Percentiles rank a stretch among this genome's conserved stretches.
Evolutionary conservation across 139 green algal genomes (phyloP).

Genomic region (Closterium sp.): DNA sequence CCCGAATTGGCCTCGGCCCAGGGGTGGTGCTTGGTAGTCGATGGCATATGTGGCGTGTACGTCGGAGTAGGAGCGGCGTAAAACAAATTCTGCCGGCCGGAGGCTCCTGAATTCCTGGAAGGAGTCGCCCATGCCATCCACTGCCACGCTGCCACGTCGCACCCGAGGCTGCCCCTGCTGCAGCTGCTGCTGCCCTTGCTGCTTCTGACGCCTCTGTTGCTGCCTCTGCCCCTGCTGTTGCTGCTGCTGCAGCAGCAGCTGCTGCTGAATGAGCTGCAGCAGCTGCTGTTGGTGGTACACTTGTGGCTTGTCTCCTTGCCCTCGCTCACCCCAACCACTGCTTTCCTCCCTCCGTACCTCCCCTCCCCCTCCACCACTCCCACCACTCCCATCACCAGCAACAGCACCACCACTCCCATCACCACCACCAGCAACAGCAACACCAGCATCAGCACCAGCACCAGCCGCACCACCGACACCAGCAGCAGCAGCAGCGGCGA

Average conservation of each 20-base stretch:
- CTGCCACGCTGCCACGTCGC: background rate
- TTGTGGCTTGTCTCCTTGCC: too few relatives aligned
- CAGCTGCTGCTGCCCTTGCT: background rate
- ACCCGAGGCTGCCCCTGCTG: background rate
- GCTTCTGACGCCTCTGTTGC: background rate
- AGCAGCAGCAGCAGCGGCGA: background rate
- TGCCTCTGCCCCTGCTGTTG: background rate
- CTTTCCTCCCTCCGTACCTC: too few relatives aligned
- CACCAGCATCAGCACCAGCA: too few relatives aligned
- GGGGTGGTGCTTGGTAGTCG: background rate
- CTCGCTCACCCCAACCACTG: too few relatives aligned
- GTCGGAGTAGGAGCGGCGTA: background rate
- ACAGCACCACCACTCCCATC: background rate
- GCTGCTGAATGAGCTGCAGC: too few relatives aligned
- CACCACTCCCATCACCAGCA: too few relatives aligned
- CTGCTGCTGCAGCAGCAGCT: background rate
- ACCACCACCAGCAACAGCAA: background rate
- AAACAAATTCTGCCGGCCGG: background rate
- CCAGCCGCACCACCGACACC: too few relatives aligned
- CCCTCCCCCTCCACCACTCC: too few relatives aligned
- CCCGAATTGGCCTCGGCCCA: background rate
- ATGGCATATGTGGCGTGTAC: background rate
- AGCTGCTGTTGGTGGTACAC: too few relatives aligned
- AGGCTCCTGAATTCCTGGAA: constrained; percentile 7
- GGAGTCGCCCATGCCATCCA: background rate